phyloP scores from a whole-genome alignment of 352 stramenopile species.

The Globisporangium spinosum region DNA sequence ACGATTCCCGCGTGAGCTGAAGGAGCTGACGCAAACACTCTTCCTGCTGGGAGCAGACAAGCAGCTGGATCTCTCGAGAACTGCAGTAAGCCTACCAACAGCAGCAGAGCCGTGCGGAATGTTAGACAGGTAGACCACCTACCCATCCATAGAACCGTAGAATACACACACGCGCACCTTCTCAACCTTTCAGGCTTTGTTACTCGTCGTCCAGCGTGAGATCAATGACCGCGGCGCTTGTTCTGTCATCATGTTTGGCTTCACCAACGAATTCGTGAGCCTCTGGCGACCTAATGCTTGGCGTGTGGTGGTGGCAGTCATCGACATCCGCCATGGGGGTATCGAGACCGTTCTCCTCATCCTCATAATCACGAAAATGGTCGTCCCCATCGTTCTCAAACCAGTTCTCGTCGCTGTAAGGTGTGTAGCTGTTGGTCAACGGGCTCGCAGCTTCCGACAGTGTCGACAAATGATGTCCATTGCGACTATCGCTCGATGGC shows the following conservation, averaged over 20 bases:
- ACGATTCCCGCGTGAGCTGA: neutral
- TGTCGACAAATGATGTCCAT: neutral
- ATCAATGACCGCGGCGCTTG: slow-evolving; percentile 14
- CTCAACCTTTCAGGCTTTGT: neutral
- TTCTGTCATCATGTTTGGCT: neutral
- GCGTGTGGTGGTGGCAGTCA: neutral
- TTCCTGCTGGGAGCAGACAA: slow-evolving; percentile 17
- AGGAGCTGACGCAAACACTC: slow-evolving; percentile 1
- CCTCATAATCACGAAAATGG: neutral
- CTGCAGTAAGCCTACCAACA: neutral
- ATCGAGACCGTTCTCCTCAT: neutral
- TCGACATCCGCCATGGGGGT: neutral
- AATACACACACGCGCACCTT: neutral
- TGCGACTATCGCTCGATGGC: neutral
- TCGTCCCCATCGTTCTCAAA: slow-evolving; percentile 27
- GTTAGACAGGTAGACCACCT: neutral
- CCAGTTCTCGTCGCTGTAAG: slow-evolving; percentile 28
- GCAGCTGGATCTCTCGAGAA: slow-evolving; percentile 8
- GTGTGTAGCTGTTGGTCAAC: neutral
- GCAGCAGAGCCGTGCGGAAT: neutral
- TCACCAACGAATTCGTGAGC: too few species aligned
- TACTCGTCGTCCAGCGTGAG: slow-evolving; percentile 17
- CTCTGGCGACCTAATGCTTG: neutral
- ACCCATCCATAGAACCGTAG: neutral
- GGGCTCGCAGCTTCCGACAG: neutral